Percentiles rank a stretch among this genome's conserved stretches.
These are phyloP conservation scores for Tricholoma terreum DNA, from an alignment of 768 basidiomycete species.

Conservation along the genomic window DNA sequence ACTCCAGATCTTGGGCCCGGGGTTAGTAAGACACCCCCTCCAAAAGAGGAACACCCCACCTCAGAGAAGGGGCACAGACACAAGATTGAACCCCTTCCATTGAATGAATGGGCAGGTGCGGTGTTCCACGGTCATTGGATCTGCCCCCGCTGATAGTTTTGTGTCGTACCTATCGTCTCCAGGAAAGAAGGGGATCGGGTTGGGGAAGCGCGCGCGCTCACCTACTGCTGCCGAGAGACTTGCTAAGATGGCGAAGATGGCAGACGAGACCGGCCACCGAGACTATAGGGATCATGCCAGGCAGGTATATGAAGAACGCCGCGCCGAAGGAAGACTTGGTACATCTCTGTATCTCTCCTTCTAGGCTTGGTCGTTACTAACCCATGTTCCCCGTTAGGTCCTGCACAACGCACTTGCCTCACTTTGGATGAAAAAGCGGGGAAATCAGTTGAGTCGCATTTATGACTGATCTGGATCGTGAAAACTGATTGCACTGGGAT, in stretches of 20 bases:
- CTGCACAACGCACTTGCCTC: slow-evolving; percentile 71
- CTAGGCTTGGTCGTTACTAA: neutral
- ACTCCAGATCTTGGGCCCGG: neutral
- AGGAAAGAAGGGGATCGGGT: slow-evolving; percentile 81
- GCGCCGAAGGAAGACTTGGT: slow-evolving; percentile 66
- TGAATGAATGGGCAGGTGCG: slow-evolving; percentile 83
- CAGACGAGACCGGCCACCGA: slow-evolving; percentile 50
- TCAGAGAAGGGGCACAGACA: slow-evolving; percentile 27
- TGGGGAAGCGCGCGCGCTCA: slow-evolving; percentile 64
- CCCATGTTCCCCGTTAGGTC: slow-evolving; percentile 27
- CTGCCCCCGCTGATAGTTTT: slow-evolving; percentile 2
- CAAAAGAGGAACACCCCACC: neutral
- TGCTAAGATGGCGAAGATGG: slow-evolving; percentile 78
- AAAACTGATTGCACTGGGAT: slow-evolving; percentile 6
- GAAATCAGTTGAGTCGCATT: slow-evolving; percentile 43
- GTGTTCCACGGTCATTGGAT: slow-evolving; percentile 4
- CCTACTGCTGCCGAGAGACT: slow-evolving; percentile 60
- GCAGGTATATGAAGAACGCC: slow-evolving; percentile 72
- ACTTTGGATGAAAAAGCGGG: slow-evolving; percentile 74
- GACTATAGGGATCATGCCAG: slow-evolving; percentile 69
- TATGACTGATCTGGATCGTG: neutral
- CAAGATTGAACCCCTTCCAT: slow-evolving; percentile 64
- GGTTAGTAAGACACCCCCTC: neutral
- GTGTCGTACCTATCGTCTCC: slow-evolving; percentile 7
- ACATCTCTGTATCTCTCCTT: slow-evolving; percentile 14